Conservation (phyloP, 768 basidiomycete species). For the Floccularia luteovirens region DNA sequence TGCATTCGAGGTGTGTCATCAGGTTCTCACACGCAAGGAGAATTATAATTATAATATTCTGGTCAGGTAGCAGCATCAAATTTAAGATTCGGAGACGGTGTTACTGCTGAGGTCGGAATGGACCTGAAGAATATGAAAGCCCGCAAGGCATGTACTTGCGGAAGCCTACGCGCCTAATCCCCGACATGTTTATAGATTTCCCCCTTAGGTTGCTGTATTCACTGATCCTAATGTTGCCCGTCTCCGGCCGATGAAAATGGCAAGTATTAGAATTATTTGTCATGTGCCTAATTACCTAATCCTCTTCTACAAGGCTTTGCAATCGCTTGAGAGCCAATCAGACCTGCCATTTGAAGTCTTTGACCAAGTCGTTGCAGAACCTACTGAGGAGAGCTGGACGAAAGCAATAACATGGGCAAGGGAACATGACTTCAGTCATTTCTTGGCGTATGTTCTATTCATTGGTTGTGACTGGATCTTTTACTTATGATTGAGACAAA, state of each 20-base stretch:
- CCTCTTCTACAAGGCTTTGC: conserved; percentile 46
- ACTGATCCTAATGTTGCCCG: conserved; percentile 84
- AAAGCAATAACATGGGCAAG: conserved; percentile 87
- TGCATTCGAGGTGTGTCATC: conserved; percentile 66
- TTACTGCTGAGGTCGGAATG: conserved; percentile 87
- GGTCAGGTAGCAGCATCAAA: conserved; percentile 83
- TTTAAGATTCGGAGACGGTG: conserved; percentile 84
- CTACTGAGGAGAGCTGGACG: conserved; percentile 86
- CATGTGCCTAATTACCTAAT: background rate
- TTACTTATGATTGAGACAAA: conserved; percentile 3
- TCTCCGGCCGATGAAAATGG: conserved; percentile 76
- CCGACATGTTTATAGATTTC: conserved; percentile 6
- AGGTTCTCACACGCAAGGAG: background rate
- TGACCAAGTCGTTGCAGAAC: conserved; percentile 79
- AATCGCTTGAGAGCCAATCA: conserved; percentile 70
- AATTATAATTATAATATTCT: conserved; percentile 2
- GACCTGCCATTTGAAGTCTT: conserved; percentile 78
- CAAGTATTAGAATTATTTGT: conserved; percentile 24
- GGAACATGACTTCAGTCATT: conserved; percentile 85
- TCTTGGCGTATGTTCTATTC: conserved; percentile 60
- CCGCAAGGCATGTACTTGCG: conserved; percentile 54
- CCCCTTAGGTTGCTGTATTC: conserved; percentile 80
- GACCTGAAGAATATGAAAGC: conserved; percentile 93
- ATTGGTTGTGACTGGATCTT: background rate
- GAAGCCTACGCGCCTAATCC: background rate